Evolutionary conservation across 768 basidiomycete genomes (phyloP), one percentile per base, ranked within the genome.

Genomic region (Lentinula guzmanii): DNA sequence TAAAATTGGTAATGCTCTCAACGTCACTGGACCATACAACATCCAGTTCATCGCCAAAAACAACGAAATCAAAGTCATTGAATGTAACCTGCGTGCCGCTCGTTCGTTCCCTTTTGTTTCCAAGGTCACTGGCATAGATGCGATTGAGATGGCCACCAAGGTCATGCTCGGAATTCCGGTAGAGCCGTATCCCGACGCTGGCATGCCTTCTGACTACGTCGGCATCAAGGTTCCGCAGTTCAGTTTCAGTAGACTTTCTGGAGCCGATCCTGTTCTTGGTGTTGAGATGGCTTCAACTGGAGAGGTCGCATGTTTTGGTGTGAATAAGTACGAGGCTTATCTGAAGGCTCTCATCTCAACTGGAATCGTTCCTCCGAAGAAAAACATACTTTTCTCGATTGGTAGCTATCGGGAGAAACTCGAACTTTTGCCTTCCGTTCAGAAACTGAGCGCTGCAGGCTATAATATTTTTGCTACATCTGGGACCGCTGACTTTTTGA

Each of bases 261-360:
- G 97, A 28, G 97, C 97, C 18, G 97, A 99, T 72, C 97, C 97
- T 18, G 90, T 98, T 6, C 84, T 98, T 11, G 96, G 97, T 69
- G 96, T 98, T 46, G 97, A 99, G 79, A 99, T 99, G 97, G 97
- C 97, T 15, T 98, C 97, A 16, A 99, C 96, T 0, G 97, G 97
- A 61, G 97, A 99, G 72, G 97, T 99, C 28, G 97, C 97, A 16
- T 98, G 96, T 76, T 99, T 99, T 73, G 97, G 97, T 6, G 87
- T 82, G 65, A 91, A 99, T 79, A 97, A 95, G 75, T 98, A 96
- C 71, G 97, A 99, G 71, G 97, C 97, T 4, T 99, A 98, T 72
- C 80, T 98, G 69, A 99, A 99, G 77, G 95, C 93, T 1, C 80
- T 98, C 61, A 91, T 98, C 63, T 95, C 97, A 28, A 97, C 96